These are phyloP conservation scores for Daldinia sp. DNA, from an alignment of 2,329 filamentous ascomycete species.

Conservation along the genomic window DNA sequence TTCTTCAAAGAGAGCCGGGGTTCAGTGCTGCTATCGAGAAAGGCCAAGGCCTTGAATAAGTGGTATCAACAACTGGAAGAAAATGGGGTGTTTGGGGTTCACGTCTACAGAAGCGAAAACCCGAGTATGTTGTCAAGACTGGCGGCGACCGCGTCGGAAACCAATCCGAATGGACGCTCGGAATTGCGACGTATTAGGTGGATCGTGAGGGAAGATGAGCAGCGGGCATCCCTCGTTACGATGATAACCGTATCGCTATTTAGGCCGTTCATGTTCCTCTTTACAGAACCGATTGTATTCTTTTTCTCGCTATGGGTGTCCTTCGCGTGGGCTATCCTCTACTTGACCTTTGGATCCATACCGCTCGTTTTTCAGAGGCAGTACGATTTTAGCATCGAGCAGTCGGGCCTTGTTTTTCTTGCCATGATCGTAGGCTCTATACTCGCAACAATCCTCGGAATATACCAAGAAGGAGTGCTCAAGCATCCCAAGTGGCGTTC, in stretches of 20 bases:
- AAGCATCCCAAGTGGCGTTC: slow-evolving; percentile 53
- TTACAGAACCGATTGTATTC: slow-evolving; percentile 81
- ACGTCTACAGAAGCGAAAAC: slow-evolving; percentile 42
- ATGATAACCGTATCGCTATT: slow-evolving; percentile 79
- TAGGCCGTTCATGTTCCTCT: slow-evolving; percentile 79
- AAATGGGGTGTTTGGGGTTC: slow-evolving; percentile 64
- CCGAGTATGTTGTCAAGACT: slow-evolving; percentile 1
- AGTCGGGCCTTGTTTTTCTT: slow-evolving; percentile 76
- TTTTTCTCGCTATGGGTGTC: slow-evolving; percentile 90
- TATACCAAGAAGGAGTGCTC: slow-evolving; percentile 76
- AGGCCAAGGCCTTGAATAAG: slow-evolving; percentile 75
- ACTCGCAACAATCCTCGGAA: slow-evolving; percentile 72
- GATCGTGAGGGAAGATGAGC: slow-evolving; percentile 81
- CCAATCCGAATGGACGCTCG: background rate
- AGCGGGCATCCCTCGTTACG: slow-evolving; percentile 70
- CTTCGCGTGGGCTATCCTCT: slow-evolving; percentile 90
- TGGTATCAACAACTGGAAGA: slow-evolving; percentile 81
- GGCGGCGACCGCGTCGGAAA: background rate
- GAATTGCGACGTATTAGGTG: slow-evolving; percentile 71
- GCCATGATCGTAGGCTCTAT: slow-evolving; percentile 74
- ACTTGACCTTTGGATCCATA: slow-evolving; percentile 82
- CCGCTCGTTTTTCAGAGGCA: slow-evolving; percentile 77
- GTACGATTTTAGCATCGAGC: slow-evolving; percentile 72
- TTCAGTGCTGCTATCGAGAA: slow-evolving; percentile 78
- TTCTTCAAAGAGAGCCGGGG: slow-evolving; percentile 86